Conservation (phyloP, 2,329 filamentous ascomycete genomes). For the Metarhizium brunneum region DNA sequence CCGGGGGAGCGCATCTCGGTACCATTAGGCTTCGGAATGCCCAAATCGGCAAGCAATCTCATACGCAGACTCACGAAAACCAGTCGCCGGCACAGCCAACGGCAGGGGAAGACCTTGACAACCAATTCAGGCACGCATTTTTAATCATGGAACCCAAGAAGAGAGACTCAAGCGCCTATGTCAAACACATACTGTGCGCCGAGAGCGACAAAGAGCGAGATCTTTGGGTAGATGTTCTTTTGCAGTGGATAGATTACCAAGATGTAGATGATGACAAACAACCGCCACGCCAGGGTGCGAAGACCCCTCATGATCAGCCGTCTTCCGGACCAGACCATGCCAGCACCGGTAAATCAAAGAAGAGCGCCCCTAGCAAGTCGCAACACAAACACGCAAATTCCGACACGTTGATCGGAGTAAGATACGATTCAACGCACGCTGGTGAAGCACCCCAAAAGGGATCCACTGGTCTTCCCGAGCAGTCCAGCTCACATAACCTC, state of each 20-base stretch:
- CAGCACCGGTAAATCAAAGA: conserved; percentile 18
- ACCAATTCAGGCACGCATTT: conserved; percentile 95
- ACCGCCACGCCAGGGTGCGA: conserved; percentile 18
- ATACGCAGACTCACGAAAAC: conserved; percentile 33
- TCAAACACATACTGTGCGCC: conserved; percentile 90
- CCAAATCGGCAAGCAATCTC: conserved; percentile 86
- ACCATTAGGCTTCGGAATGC: conserved; percentile 87
- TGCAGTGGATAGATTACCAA: conserved; percentile 78
- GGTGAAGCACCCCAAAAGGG: conserved; percentile 40
- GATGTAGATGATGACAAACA: conserved; percentile 41
- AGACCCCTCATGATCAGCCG: conserved; percentile 29
- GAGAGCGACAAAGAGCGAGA: conserved; percentile 92
- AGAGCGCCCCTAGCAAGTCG: conserved; percentile 20
- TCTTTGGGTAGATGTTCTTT: conserved; percentile 81
- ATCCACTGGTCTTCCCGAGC: conserved; percentile 23
- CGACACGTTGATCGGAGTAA: conserved; percentile 45
- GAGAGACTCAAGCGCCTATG: conserved; percentile 80
- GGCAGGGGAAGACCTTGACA: conserved; percentile 67
- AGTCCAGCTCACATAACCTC: conserved; percentile 22
- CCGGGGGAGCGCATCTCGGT: conserved; percentile 81
- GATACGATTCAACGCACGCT: conserved; percentile 46
- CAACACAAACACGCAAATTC: conserved; percentile 28
- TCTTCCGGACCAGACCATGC: conserved; percentile 21
- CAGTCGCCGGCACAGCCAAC: conserved; percentile 49
- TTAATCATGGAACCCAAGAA: conserved; percentile 91